These are phyloP conservation scores for Vaucheria bursata DNA, from an alignment of 352 stramenopile genomes.

Conservation along the genomic window DNA sequence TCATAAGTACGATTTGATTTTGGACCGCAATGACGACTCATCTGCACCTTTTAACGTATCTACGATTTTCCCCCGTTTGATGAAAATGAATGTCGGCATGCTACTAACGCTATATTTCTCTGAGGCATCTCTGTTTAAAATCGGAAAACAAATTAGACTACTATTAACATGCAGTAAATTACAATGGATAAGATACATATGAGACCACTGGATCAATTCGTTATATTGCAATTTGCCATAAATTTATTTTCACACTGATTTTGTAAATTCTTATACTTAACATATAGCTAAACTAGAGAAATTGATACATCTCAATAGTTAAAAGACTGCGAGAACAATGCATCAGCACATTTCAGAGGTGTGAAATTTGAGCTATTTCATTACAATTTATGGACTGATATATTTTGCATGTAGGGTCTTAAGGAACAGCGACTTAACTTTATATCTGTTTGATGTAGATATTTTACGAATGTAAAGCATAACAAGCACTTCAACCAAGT, in stretches of 20 bases:
- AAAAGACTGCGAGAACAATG: too few species aligned
- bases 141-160: too few species aligned
- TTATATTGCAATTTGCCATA: background rate
- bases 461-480: too few species aligned
- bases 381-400: too few species aligned
- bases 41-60: conserved; percentile 59
- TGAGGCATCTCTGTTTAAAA: conserved; percentile 48
- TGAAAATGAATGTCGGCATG: conserved; percentile 63
- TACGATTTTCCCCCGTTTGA: conserved; percentile 51
- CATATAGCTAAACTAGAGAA: too few species aligned
- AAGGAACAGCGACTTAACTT: too few species aligned
- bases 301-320: too few species aligned
- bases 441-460: too few species aligned
- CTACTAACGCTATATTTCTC: conserved; percentile 56
- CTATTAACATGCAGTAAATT: background rate
- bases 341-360: too few species aligned
- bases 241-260: background rate
- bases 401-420: too few species aligned
- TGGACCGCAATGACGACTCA: conserved; percentile 46
- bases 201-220: background rate
- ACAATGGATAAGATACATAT: background rate
- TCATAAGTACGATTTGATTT: conserved; percentile 2
- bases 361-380: too few species aligned
- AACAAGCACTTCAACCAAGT: too few species aligned
- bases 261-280: background rate